phyloP scores from a whole-genome alignment of 495 filamentous ascomycete species.

The Apiosordaria backusii region DNA sequence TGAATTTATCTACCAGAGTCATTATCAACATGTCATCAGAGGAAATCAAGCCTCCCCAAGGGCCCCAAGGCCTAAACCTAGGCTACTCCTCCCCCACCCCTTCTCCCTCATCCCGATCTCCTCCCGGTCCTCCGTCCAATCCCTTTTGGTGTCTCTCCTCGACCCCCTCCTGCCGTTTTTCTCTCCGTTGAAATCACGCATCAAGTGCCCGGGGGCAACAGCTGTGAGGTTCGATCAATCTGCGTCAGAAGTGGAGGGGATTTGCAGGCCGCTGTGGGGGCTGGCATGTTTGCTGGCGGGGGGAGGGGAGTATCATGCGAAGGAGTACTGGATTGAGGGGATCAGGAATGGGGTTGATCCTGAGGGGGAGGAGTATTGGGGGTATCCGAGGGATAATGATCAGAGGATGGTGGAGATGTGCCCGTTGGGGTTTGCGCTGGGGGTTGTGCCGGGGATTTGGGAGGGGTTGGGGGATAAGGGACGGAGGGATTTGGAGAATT shows the following conservation, averaged over 20 bases:
- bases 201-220: slow-evolving; percentile 60
- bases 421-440: slow-evolving; percentile 62
- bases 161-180: slow-evolving; percentile 63
- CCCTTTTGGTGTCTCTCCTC: slow-evolving; percentile 56
- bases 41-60: background rate
- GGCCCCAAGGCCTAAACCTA: slow-evolving; percentile 44
- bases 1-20: too few species aligned
- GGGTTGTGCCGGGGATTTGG: slow-evolving; percentile 66
- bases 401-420: slow-evolving; percentile 87
- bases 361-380: slow-evolving; percentile 66
- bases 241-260: slow-evolving; percentile 73
- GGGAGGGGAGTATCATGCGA: slow-evolving; percentile 58
- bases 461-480: slow-evolving; percentile 56
- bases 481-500: slow-evolving; percentile 58
- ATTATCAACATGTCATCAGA: background rate
- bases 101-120: slow-evolving; percentile 47
- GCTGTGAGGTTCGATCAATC: slow-evolving; percentile 70
- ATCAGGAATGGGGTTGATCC: slow-evolving; percentile 66
- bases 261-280: slow-evolving; percentile 71
- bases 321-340: slow-evolving; percentile 62
- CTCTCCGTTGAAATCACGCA: slow-evolving; percentile 53
- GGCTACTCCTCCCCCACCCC: slow-evolving; percentile 48
- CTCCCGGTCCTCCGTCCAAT: slow-evolving; percentile 52
- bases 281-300: slow-evolving; percentile 65
- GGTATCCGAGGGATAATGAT: slow-evolving; percentile 65